Evolutionary conservation across 2,329 filamentous ascomycete genomes (phyloP), one percentile per base, ranked within the genome.

Genomic region (Neonectria sp.): DNA sequence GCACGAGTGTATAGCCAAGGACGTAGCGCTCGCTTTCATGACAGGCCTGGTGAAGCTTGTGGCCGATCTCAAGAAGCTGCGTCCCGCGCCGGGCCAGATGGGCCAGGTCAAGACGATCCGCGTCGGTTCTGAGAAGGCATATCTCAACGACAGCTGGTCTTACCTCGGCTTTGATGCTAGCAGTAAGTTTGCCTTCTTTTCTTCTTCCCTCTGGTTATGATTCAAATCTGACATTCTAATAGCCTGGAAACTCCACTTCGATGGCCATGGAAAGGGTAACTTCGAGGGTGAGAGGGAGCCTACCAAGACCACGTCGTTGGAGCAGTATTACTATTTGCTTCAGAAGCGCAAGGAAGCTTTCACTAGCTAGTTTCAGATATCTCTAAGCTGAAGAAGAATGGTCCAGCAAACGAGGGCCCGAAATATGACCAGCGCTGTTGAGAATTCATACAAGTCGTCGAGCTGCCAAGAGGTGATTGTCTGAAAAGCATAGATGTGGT

Each of bases 101-200:
- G 85, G 84, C 1, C 62, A 75, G 53, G 80, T 85, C 67, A 85
- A 85, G 79, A 83, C 80, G 1, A 82, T 86, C 71, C 72, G 69
- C 0, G 75, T 84, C 17, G 80, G 77, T 11, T 71, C 75, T 0
- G 79, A 84, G 68, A 82, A 81, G 69, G 79, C 78, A 9, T 86
- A 84, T 61, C 79, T 86, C 24, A 85, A 85, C 63, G 84, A 86
- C 52, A 84, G 81, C 69, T 86, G 85, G 82, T 85, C 83, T 1
- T 82, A 82, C 53, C 79, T 86, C 17, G 77, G 77, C 35, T 81
- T 81, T 15, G 82, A 86, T 67, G 80, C 82, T 2, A 84, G 80
- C 67, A 85, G 84, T 86, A 81, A 81, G 82, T 79, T 27, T 51
- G 11, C 8, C 13, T 33, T 6, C 40, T 45, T 45, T 3, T 4